Evolutionary conservation across 179 eudicot species (phyloP), one percentile per base, ranked within the genome.

Genomic region (Heliamphora pulchella): DNA sequence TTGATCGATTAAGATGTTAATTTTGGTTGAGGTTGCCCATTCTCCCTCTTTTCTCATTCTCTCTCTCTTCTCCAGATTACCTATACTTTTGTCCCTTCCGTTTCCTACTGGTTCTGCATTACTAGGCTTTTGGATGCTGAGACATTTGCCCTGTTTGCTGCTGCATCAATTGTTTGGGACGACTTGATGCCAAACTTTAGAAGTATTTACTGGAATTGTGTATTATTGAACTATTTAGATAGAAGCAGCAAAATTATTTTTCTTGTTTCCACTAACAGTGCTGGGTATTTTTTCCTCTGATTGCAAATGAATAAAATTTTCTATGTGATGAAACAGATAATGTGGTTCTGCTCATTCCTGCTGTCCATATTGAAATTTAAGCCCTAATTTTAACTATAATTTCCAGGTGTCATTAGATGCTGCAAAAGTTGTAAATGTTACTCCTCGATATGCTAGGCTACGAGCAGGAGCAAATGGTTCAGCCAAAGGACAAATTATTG

Each of bases 351-450:
- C 51, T 57, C 22, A 46, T 39, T 4, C 4, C 5, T 61, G 15
- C 20, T 64, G 5, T 18, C 43, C 11, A 59, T 68, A 13, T 48
- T 71, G 66, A 54, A 75, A 68, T 63, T 63, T 57, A 66, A 69
- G 65, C 62, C 1, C 68, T 73, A 55, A 58, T 51, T 78, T 74
- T 58, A 57, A 80, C 11, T 39, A 13, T 67, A 48, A 66, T 71
- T 79, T 62, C 20, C 80, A 95, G 98, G 98, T 95, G 75, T 95
- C 98, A 70, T 71, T 95, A 83, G 98, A 95, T 81, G 98, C 98
- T 64, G 86, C 86, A 54, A 95, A 95, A 87, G 98, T 95, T 69
- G 80, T 91, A 69, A 95, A 95, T 83, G 98, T 95, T n/a, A 95
- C 98, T 69, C 98, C 98, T 74, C 89, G 98, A 66, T 95, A 95